Evolutionary conservation across 2,329 filamentous ascomycete species (phyloP).

Genomic region (Fusarium abutilonis): DNA sequence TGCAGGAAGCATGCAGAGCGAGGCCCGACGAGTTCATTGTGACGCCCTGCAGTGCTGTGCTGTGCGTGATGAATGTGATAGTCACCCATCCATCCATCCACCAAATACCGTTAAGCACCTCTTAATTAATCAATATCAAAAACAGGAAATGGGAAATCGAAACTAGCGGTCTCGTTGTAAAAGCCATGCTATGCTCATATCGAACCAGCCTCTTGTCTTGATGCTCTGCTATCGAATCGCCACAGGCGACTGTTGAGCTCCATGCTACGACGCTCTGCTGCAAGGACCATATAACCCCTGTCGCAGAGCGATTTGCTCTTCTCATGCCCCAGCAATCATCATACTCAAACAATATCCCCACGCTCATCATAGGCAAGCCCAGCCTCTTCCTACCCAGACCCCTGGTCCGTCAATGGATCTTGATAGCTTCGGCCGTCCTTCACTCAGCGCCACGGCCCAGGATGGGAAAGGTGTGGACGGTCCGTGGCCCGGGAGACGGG

Average conservation of each 20-base stretch:
- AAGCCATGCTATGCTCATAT: not conserved
- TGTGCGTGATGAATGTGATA: slow-evolving; percentile 17
- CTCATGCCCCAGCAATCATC: slow-evolving; percentile 7
- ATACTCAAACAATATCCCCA: slow-evolving; percentile 2
- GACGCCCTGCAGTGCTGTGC: slow-evolving; percentile 25
- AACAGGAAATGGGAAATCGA: slow-evolving; percentile 19
- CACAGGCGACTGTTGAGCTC: slow-evolving; percentile 10
- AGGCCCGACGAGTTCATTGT: slow-evolving; percentile 36
- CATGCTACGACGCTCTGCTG: not conserved
- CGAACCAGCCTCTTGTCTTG: slow-evolving; percentile 9
- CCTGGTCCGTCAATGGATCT: slow-evolving; percentile 17
- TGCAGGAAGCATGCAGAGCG: slow-evolving; percentile 25
- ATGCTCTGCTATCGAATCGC: not conserved
- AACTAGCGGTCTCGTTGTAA: slow-evolving; percentile 21
- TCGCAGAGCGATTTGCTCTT: not conserved
- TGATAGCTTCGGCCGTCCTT: slow-evolving; percentile 9
- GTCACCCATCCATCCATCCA: slow-evolving; percentile 15
- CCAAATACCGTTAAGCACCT: slow-evolving; percentile 13
- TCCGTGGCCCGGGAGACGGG: slow-evolving; percentile 17
- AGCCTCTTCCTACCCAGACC: slow-evolving; percentile 18
- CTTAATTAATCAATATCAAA: slow-evolving; percentile 10
- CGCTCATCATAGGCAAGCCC: not conserved
- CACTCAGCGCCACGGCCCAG: slow-evolving; percentile 17
- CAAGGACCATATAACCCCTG: not conserved
- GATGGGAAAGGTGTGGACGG: slow-evolving; percentile 17